Evolutionary conservation across 2,329 filamentous ascomycete genomes (phyloP).

Genomic region (Botryotinia calthae): DNA sequence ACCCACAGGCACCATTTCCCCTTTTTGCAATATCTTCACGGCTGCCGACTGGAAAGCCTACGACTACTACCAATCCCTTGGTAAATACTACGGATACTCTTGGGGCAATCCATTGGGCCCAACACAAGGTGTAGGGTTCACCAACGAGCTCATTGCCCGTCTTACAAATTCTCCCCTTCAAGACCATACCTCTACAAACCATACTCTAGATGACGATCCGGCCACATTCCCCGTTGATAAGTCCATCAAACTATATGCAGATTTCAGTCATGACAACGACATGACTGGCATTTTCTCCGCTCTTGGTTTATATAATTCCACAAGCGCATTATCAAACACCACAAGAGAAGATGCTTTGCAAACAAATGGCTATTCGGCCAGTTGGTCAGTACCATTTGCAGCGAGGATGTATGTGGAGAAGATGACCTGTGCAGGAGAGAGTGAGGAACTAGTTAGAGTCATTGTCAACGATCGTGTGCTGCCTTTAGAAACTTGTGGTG

Average conservation of each 20-base stretch:
- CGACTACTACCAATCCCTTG: slow-evolving; percentile 75
- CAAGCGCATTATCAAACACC: slow-evolving; percentile 51
- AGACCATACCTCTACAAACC: slow-evolving; percentile 74
- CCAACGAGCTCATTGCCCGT: slow-evolving; percentile 82
- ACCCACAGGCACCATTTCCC: slow-evolving; percentile 54
- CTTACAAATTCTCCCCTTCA: slow-evolving; percentile 66
- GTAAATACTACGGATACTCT: slow-evolving; percentile 82
- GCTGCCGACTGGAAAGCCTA: slow-evolving; percentile 72
- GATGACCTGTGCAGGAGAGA: slow-evolving; percentile 61
- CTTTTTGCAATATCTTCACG: slow-evolving; percentile 76
- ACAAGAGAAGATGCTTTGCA: slow-evolving; percentile 50
- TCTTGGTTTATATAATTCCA: slow-evolving; percentile 73
- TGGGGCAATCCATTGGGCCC: slow-evolving; percentile 75
- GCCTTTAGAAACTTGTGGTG: slow-evolving; percentile 66
- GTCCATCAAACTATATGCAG: slow-evolving; percentile 67
- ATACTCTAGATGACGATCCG: slow-evolving; percentile 66
- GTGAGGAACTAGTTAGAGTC: slow-evolving; percentile 72
- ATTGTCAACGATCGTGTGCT: slow-evolving; percentile 83
- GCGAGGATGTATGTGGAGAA: slow-evolving; percentile 84
- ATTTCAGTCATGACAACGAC: slow-evolving; percentile 90
- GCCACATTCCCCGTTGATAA: slow-evolving; percentile 69
- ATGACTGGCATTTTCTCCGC: slow-evolving; percentile 76
- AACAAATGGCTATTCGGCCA: slow-evolving; percentile 67
- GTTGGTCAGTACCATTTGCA: slow-evolving; percentile 80
- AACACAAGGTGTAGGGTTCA: slow-evolving; percentile 82